A percentile compares a stretch with the other conserved stretches of the same genome.
These are phyloP conservation scores for Leccinum variicolor DNA, from an alignment of 768 basidiomycete species.

Conservation along the genomic window DNA sequence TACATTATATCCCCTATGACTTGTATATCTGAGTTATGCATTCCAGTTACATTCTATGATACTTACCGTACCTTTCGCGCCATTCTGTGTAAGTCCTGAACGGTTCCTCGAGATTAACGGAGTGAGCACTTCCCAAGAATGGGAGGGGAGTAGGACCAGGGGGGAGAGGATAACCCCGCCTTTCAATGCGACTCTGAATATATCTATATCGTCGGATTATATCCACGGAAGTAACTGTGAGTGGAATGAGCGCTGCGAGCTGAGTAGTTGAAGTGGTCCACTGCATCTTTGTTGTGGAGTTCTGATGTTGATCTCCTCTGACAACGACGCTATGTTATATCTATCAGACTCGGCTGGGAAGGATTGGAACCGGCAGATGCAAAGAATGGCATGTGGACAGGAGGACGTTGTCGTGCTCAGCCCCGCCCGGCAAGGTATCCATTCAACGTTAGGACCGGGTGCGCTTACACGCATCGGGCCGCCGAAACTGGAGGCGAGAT, in stretches of 20 bases:
- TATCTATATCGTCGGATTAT: background rate
- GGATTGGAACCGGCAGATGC: background rate
- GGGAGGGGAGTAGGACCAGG: background rate
- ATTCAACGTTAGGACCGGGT: background rate
- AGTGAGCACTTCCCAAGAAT: background rate
- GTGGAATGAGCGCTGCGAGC: background rate
- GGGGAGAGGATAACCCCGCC: background rate
- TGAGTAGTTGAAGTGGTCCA: background rate
- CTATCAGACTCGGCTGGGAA: background rate
- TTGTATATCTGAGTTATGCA: background rate
- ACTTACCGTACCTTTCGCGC: background rate
- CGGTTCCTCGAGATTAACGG: background rate
- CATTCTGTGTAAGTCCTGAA: background rate
- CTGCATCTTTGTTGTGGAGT: background rate
- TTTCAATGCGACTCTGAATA: background rate
- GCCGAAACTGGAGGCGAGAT: background rate
- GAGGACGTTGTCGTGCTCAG: background rate
- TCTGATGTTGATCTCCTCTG: background rate
- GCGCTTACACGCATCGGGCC: background rate
- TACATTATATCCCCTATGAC: background rate
- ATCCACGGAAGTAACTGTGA: background rate
- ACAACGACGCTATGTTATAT: background rate
- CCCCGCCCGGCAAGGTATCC: background rate
- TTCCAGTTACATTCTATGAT: background rate
- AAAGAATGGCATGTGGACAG: background rate